Evolutionary conservation across 805 yeast species (phyloP), one percentile per base, ranked within the genome.

Genomic region (Komagataella pastoris): DNA sequence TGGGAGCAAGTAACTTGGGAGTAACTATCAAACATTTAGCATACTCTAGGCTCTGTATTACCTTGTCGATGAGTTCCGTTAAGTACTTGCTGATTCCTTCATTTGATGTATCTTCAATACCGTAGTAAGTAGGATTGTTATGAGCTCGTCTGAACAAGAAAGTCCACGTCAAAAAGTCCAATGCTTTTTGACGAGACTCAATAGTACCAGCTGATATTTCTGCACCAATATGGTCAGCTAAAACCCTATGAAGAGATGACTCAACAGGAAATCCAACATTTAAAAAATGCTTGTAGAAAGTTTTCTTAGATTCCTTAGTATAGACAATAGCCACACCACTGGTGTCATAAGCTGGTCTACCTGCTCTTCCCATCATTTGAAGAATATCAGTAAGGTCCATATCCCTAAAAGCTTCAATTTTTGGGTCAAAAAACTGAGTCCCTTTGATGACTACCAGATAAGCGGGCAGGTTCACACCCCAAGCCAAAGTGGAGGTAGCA

Each of bases 281-380:
- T 59, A 85, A 62, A 62, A 85, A 85, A 64, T 85, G 87, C 62
- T 85, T 85, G 69, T 85, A 85, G 57, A 85, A 85, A 55, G 76
- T 73, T 65, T 85, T 85, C 56, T 85, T 85, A 7, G 83, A 72
- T 56, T 85, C 89, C 60, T 82, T 83, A 7, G 93, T 85, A 61
- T 76, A 84, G 1, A 85, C 87, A 52, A 85, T 80, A 0, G 88
- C 88, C 50, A 74, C 84, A 59, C 91, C 91, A 55, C 82, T 79
- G 8, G 86, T 82, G 66, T 85, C 91, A 60, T 72, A 85, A 1
- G 88, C 87, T 1, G 91, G 91, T 55, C 91, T 88, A 82, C 83
- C 89, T 0, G 91, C 91, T 62, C 91, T 70, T 45, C 91, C 91
- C 88, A 83, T 83, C 89, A 83, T 84, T 63, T 83, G 93, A 53